Base-by-base conservation (phyloP, 345 rosid species). In the Citrus medica region DNA sequence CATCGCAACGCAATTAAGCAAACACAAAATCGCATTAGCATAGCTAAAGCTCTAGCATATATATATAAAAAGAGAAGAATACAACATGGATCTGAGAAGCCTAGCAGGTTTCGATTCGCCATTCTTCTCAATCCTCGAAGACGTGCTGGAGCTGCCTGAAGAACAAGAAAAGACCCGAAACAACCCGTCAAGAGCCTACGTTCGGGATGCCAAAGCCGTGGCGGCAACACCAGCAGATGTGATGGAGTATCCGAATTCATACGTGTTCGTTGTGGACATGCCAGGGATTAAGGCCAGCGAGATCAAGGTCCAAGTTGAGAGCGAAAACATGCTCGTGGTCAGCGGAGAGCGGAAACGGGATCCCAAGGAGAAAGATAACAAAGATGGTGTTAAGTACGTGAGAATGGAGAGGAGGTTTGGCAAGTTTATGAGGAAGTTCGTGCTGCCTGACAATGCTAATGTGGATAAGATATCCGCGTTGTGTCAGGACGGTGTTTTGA, bases 201-300 rank as follows among this genome's bases (percentile, higher is more conserved):
- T 89, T 9, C 79, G 95, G 0, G 98, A 94, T 32, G 91, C 91
- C 0, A 87, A 87, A 51, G 98, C 98, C 0, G 93, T 93, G 97
- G 97, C 98, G 0, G 83, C 91, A 2, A 95, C 98, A 3, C 94
- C 95, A 0, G 97, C 95, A 0, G 98, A 93, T 35, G 94, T 92
- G 21, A 82, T 81, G 27, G 97, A 94, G 81, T 82, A 76, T 16
- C 89, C 88, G 0, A 84, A 78, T 22, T 81, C 91, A 0, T 94
- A 86, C 60, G 88, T 69, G 0, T 93, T 94, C 85, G 66, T 91
- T 3, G 77, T 94, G 55, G 96, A 94, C 84, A 91, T 94, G 97
- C 97, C 97, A 0, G 98, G 98, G 24, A 69, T 93, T 73, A 92
- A 87, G 25, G 85, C 85, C 3, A 88, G 83, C 4, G 93, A 92